Evolutionary conservation across 164 flowering plant genomes (phyloP).

Genomic region (Nelumbo lutea): DNA sequence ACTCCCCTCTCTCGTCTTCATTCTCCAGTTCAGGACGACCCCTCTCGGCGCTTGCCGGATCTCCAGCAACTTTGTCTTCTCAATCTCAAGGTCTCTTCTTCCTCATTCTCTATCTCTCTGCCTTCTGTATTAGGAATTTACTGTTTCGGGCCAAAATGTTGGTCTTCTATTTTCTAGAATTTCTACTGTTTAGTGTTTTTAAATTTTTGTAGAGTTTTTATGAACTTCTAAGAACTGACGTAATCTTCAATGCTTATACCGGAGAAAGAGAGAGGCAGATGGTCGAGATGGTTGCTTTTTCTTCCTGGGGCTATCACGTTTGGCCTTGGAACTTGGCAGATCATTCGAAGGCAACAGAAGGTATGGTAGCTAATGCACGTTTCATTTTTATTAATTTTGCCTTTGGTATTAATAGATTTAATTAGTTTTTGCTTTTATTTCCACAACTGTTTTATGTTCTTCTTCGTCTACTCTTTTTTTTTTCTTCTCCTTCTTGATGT

Average conservation of each 20-base stretch:
- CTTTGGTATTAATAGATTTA: background rate
- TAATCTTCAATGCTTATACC: background rate
- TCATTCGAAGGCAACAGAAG: conserved; percentile 77
- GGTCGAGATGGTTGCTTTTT: conserved; percentile 77
- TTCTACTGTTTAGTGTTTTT: background rate
- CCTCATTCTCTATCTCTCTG: background rate
- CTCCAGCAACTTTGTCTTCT: conserved; percentile 15
- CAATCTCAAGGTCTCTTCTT: conserved; percentile 23
- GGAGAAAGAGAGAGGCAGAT: conserved; percentile 38
- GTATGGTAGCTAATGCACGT: conserved; percentile 12
- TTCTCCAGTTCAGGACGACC: conserved; percentile 16
- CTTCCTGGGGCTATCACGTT: conserved; percentile 86
- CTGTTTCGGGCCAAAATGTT: background rate
- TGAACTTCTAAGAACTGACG: background rate
- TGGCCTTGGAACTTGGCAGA: conserved; percentile 97
- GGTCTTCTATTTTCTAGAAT: background rate
- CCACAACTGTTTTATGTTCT: background rate
- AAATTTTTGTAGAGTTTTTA: background rate
- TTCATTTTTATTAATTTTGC: background rate
- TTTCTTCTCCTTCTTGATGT: background rate
- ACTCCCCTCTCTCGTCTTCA: conserved; percentile 10
- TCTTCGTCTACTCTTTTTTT: background rate
- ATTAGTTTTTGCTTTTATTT: background rate
- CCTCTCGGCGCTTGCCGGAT: conserved; percentile 4
- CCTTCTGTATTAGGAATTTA: background rate